Evolutionary conservation across 805 yeast genomes (phyloP), one percentile per base, ranked within the genome.

Genomic region (Saccharomycopsis guyanensis): DNA sequence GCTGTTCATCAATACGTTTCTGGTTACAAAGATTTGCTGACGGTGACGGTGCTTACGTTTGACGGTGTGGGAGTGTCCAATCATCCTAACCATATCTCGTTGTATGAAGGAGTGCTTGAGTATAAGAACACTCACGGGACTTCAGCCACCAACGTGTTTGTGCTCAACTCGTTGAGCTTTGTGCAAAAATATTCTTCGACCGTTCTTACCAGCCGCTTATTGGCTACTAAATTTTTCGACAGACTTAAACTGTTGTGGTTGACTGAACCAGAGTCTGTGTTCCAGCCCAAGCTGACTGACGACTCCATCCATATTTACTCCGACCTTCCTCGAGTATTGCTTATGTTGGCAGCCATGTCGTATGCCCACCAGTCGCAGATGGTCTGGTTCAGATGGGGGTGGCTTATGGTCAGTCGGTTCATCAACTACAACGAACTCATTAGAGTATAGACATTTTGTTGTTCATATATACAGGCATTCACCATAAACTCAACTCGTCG

Each of bases 321-420:
- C 39, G 53, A 57, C 57, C 10, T 66, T 32, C 56, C 60, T 51
- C 27, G 60, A 0, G 42, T 53, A 0, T 48, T 65, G 1, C 45
- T 66, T 12, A 58, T 73, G 3, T 69, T 80, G 45, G 72, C 82
- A 0, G 84, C 95, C 3, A 87, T 91, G 96, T 66, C 80, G 2
- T 71, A 71, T 53, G 95, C 84, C 2, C 97, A 93, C 64, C 70
- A 71, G 52, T 78, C 95, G 1, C 98, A 93, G 62, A 85, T 93
- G 85, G 89, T 83, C 6, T 91, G 97, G 97, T 93, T 82, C 62
- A 72, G 98, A 54, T 85, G 84, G 67, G 81, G 87, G 1, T 93
- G 97, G 96, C 68, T 93, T 59, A 49, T 75, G 4, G 63, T 80
- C 13, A 82, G 95, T 50, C 70, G 89, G 51, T 91, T 87, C 63